phyloP scores from a whole-genome alignment of 2,329 filamentous ascomycete species.

The Drechslerella dactyloides region DNA sequence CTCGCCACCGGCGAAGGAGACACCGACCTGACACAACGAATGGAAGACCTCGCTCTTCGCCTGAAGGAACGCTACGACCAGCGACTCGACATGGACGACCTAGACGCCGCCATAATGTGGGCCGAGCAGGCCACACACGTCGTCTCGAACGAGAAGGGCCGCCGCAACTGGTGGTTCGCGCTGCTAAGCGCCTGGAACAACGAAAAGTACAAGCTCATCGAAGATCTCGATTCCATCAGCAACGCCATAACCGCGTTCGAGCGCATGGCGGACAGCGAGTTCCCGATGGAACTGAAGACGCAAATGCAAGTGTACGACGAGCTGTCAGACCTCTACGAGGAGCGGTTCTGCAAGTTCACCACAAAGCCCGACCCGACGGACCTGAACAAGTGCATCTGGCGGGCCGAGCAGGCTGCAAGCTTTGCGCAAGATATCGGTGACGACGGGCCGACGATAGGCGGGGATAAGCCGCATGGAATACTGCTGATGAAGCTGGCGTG shows the following conservation, averaged over 20 bases:
- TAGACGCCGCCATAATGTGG: conserved; percentile 12
- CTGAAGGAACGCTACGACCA: conserved; percentile 10
- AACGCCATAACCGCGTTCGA: conserved; percentile 11
- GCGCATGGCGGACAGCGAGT: neutral
- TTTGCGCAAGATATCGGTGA: conserved; percentile 1
- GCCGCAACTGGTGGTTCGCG: conserved; percentile 2
- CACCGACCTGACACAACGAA: neutral
- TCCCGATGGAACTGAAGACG: neutral
- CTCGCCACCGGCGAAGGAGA: conserved; percentile 3
- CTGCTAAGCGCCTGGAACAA: conserved; percentile 5
- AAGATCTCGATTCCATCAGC: neutral
- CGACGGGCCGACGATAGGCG: conserved; percentile 10
- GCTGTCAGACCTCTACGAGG: conserved; percentile 11
- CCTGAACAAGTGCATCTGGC: conserved; percentile 8
- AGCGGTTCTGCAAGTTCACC: neutral
- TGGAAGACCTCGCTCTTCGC: conserved; percentile 10
- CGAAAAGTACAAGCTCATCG: conserved; percentile 1
- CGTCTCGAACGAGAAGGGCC: neutral
- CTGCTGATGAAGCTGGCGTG: conserved; percentile 16
- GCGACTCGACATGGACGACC: conserved; percentile 3
- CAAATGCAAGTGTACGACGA: conserved; percentile 15
- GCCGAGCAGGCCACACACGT: conserved; percentile 6
- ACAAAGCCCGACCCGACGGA: neutral
- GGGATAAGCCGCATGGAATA: conserved; percentile 16
- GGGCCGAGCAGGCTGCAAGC: conserved; percentile 4